Base-by-base conservation (phyloP, 2,329 filamentous ascomycete species). In the Dothideomycetes sp. region DNA sequence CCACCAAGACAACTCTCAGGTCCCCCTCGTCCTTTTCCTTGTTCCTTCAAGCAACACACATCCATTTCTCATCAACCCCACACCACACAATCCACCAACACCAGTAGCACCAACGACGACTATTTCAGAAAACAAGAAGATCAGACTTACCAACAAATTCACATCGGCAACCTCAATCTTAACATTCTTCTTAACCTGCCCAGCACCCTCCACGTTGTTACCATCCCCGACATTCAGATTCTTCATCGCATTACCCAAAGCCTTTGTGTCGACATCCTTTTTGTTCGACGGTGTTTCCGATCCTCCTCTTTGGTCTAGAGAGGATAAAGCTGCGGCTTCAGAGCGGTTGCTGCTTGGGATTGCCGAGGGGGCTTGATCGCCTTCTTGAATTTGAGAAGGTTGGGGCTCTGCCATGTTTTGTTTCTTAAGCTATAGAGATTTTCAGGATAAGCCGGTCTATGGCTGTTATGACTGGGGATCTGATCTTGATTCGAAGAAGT, bases 121-220 rank as follows among this genome's bases (percentile, higher is more conserved):
- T n/a, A n/a, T n/a, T n/a, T n/a, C n/a, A n/a, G n/a, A 24, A 31
- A 31, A 31, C 8, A 12, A 6, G 17, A 22, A 8, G 12, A 8
- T n/a, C 11, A 16, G 9, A 65, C 76, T 49, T 56, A 84, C 80
- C 59, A 89, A 57, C 35, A 89, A 61, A 4, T 71, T 61, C 4
- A 89, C 80, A 59, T 89, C 82, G 3, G 73, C 76, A 5, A 74
- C 63, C 46, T 87, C 82, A 32, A 89, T 76, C 67, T 88, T 89
- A 54, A 87, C 73, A 15, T 59, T 51, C 49, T 62, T 67, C 52
- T 63, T 67, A 25, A 49, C 48, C 30, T 45, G 50, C 41, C 56
- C 55, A 7, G 18, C 31, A 35, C 27, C 32, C 5, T 28, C 39
- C 3, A 31, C 24, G 19, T 24, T 23, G 66, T 64, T 47, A 66